Conservation (phyloP, 345 rosid genomes). For the Bruguiera parviflora region DNA sequence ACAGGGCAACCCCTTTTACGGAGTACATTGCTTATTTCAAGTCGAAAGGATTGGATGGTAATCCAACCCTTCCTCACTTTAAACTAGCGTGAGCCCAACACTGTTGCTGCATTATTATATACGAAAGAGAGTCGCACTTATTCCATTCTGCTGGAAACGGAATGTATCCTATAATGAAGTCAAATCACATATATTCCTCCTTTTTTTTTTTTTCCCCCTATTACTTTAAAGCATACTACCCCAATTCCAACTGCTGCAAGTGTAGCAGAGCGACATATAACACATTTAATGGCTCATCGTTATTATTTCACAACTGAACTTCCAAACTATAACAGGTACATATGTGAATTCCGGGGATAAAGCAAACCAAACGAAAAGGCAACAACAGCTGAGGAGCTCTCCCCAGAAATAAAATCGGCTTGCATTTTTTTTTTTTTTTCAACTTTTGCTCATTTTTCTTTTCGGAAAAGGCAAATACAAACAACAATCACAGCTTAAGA, state of each 20-base stretch:
- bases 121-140: too few relatives aligned
- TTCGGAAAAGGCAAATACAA: slow-evolving; percentile 8
- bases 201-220: too few relatives aligned
- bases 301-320: slow-evolving; percentile 7
- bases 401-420: not conserved
- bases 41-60: slow-evolving; percentile 43
- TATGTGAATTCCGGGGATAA: too few relatives aligned
- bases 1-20: slow-evolving; percentile 31
- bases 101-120: too few relatives aligned
- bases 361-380: too few relatives aligned
- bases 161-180: too few relatives aligned
- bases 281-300: slow-evolving; percentile 8
- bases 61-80: slow-evolving; percentile 36
- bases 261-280: not conserved
- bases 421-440: not conserved
- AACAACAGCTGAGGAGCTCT: not conserved
- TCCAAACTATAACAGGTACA: not conserved
- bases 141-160: not conserved
- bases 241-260: too few relatives aligned
- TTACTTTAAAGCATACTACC: too few relatives aligned
- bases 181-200: too few relatives aligned
- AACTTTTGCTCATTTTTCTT: slow-evolving; percentile 1
- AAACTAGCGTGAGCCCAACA: slow-evolving; percentile 13
- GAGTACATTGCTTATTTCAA: slow-evolving; percentile 37
- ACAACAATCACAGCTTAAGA: slow-evolving; percentile 10